These are phyloP conservation scores for Lipomyces lipofer DNA, from an alignment of 805 yeast species.

Conservation along the genomic window DNA sequence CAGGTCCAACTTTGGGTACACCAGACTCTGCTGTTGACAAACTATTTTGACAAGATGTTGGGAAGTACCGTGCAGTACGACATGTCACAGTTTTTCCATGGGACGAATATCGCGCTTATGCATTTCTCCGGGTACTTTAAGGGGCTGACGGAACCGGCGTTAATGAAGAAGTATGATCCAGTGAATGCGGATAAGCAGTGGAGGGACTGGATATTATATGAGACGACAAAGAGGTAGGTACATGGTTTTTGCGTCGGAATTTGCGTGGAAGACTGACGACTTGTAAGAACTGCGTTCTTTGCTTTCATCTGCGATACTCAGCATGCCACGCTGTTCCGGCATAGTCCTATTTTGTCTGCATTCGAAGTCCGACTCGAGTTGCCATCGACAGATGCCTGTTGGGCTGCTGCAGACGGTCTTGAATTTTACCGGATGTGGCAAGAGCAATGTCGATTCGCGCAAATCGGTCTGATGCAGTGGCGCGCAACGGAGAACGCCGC, in stretches of 20 bases:
- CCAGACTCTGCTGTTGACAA: constrained; percentile 36
- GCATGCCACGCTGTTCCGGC: constrained; percentile 42
- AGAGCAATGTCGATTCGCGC: constrained; percentile 19
- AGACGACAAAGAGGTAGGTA: constrained; percentile 42
- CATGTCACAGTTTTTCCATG: constrained; percentile 39
- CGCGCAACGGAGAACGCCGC: background rate
- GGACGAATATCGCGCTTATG: constrained; percentile 36
- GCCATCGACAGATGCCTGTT: constrained; percentile 49
- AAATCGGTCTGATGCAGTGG: constrained; percentile 14
- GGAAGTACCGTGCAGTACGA: constrained; percentile 38
- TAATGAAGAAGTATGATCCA: constrained; percentile 23
- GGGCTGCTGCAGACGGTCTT: constrained; percentile 41
- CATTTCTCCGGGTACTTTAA: constrained; percentile 38
- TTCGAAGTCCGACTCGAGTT: constrained; percentile 49
- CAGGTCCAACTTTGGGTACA: constrained; percentile 38
- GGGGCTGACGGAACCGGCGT: constrained; percentile 32
- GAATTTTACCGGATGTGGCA: constrained; percentile 23
- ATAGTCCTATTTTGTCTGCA: constrained; percentile 42
- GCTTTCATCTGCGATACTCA: constrained; percentile 48
- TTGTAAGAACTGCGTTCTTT: constrained; percentile 44
- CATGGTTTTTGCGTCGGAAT: background rate
- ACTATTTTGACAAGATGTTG: constrained; percentile 37
- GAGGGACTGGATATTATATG: constrained; percentile 51
- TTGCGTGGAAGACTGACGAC: background rate
- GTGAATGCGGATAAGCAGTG: constrained; percentile 38